Percentiles rank a stretch among this genome's conserved stretches.
Conservation (phyloP, 345 rosid species). For the Citrus glauca region DNA sequence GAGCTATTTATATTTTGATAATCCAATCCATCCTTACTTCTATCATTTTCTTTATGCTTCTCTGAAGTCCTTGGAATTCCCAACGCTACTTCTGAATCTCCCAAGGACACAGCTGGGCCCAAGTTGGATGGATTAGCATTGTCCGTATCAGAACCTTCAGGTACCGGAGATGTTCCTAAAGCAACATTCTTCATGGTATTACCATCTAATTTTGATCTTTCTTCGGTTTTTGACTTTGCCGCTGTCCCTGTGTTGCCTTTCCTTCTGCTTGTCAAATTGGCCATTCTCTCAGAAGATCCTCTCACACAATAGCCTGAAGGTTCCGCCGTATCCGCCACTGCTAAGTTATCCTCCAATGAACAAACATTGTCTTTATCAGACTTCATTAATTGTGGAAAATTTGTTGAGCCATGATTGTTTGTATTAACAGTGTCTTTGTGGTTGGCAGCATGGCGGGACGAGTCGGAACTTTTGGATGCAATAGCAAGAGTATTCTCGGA, state of each 20-base stretch:
- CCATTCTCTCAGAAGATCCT: conserved; percentile 16
- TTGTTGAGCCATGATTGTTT: conserved; percentile 2
- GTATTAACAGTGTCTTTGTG: not conserved
- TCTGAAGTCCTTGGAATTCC: not conserved
- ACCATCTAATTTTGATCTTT: conserved; percentile 9
- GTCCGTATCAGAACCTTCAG: not conserved
- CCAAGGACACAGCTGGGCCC: not conserved
- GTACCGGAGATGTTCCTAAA: not conserved
- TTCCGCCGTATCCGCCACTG: not conserved
- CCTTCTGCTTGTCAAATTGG: not conserved
- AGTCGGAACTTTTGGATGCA: conserved; percentile 5
- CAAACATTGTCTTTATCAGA: conserved; percentile 6
- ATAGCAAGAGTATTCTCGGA: conserved; percentile 5
- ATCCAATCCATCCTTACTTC: not conserved
- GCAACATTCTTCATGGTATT: not conserved
- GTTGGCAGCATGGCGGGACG: not conserved
- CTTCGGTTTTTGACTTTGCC: conserved; percentile 8
- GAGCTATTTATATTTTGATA: not conserved
- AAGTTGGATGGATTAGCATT: not conserved
- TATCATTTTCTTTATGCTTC: too few species aligned
- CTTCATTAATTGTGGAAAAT: not conserved
- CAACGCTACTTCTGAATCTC: not conserved
- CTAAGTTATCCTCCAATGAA: conserved; percentile 3
- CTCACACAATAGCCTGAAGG: conserved; percentile 2
- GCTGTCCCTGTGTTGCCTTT: not conserved